phyloP scores from a whole-genome alignment of 2,329 filamentous ascomycete genomes.

The Plenodomus lindquistii region DNA sequence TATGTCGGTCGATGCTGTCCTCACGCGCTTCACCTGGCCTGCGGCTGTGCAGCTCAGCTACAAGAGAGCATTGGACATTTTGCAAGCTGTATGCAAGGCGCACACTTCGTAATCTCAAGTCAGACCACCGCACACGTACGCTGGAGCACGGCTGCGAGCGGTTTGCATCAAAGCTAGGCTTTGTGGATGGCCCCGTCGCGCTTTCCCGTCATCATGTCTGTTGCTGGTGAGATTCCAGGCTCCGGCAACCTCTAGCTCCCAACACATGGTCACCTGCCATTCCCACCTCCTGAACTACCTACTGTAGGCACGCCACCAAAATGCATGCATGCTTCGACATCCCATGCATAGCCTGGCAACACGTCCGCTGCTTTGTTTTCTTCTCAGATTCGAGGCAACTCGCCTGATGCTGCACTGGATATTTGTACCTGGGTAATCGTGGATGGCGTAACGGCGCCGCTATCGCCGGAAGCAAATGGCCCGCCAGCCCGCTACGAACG shows the following conservation, averaged over 20 bases:
- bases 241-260: not conserved
- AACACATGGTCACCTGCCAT: not conserved
- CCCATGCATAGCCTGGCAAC: not conserved
- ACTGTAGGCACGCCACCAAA: not conserved
- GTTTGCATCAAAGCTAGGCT: not conserved
- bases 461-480: constrained; percentile 14
- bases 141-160: not conserved
- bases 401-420: not conserved
- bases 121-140: not conserved
- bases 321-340: not conserved
- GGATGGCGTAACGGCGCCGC: constrained; percentile 19
- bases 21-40: not conserved
- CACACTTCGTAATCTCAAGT: not conserved
- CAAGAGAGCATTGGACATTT: not conserved
- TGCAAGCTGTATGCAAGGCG: no score
- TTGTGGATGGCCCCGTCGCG: not conserved
- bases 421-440: constrained; percentile 1
- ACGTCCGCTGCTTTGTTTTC: not conserved
- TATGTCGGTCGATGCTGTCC: not conserved
- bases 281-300: not conserved
- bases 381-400: not conserved
- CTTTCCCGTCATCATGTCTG: not conserved
- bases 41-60: not conserved
- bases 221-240: not conserved
- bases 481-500: constrained; percentile 26